Percentiles rank a stretch among this genome's conserved stretches.
phyloP scores from a whole-genome alignment of 768 basidiomycete species.

The Rhizopogon vesiculosus region DNA sequence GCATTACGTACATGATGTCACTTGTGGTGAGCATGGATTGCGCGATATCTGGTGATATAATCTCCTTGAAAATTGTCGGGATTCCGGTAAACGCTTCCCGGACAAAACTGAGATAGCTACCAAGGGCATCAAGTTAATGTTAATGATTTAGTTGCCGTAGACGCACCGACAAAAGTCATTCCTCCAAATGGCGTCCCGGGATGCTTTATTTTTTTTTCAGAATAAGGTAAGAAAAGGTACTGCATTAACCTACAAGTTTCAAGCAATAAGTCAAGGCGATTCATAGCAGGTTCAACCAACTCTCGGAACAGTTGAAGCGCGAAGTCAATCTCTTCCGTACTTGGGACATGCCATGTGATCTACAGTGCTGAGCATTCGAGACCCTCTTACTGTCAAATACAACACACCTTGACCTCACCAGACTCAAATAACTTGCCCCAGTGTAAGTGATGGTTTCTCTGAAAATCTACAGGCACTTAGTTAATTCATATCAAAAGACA shows the following conservation, averaged over 20 bases:
- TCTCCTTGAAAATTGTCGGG: conserved; percentile 58
- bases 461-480: conserved; percentile 48
- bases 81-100: conserved; percentile 74
- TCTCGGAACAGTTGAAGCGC: conserved; percentile 64
- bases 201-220: conserved; percentile 9
- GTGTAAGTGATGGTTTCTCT: conserved; percentile 58
- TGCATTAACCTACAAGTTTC: conserved; percentile 36
- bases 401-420: conserved; percentile 61
- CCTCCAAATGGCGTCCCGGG: conserved; percentile 63
- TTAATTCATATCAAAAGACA: background rate
- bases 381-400: background rate
- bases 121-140: background rate
- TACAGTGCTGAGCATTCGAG: conserved; percentile 17
- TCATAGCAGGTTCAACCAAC: conserved; percentile 60
- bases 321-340: conserved; percentile 67
- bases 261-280: conserved; percentile 51
- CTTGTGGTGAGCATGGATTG: conserved; percentile 40
- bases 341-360: conserved; percentile 79
- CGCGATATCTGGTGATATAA: conserved; percentile 45
- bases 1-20: conserved; percentile 61
- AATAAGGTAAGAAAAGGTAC: background rate
- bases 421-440: conserved; percentile 80
- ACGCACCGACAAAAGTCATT: conserved; percentile 81
- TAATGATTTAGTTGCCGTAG: background rate
- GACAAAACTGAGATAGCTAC: conserved; percentile 64